Evolutionary conservation across 2,329 filamentous ascomycete genomes (phyloP).

Genomic region (Fusarium staphyleae): DNA sequence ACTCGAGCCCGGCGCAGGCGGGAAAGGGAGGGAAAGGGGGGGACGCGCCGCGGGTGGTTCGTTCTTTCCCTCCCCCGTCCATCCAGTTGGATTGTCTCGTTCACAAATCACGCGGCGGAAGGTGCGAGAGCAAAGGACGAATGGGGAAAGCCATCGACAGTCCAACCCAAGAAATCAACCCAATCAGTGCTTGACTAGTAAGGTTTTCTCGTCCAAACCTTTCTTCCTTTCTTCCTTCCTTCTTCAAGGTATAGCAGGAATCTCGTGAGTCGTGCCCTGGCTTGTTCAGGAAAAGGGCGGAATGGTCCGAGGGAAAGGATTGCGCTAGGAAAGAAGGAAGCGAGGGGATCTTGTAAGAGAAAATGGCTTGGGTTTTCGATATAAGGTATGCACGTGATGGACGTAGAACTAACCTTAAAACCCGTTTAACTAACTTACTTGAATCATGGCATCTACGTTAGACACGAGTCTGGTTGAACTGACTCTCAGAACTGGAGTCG

Average conservation of each 20-base stretch:
- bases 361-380: too few species aligned
- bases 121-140: constrained; percentile 1
- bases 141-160: constrained; percentile 7
- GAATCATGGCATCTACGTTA: not conserved
- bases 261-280: constrained; percentile 3
- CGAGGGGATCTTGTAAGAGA: constrained; percentile 4
- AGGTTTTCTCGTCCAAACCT: not conserved
- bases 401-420: not conserved
- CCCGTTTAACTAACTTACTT: not conserved
- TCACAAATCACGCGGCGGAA: constrained; percentile 12
- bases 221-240: not conserved
- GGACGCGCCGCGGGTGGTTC: constrained; percentile 9
- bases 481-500: not conserved
- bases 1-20: too few species aligned
- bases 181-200: constrained; percentile 11
- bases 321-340: constrained; percentile 2
- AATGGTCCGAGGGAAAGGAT: not conserved
- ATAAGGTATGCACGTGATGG: constrained; percentile 20
- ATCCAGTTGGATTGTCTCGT: constrained; percentile 8
- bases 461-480: too few species aligned
- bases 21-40: constrained; percentile 7
- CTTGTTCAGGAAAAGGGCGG: constrained; percentile 11
- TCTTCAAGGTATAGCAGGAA: not conserved
- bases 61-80: not conserved
- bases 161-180: not conserved